Base-by-base conservation (phyloP, 352 stramenopile species). In the Phytopythium ostracodes region DNA sequence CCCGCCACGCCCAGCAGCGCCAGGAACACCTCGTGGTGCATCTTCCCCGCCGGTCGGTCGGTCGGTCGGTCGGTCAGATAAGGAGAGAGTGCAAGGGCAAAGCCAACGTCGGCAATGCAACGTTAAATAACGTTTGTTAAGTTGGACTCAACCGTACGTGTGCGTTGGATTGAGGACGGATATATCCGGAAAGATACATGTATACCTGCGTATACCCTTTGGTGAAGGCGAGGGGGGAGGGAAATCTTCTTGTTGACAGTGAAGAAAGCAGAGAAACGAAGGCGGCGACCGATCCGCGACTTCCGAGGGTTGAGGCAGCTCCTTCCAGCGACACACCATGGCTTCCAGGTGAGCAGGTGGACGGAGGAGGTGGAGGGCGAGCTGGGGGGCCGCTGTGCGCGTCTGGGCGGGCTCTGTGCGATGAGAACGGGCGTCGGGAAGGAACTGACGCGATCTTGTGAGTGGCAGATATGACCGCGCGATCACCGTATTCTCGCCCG, bases 401-500 rank as follows among this genome's bases (percentile, higher is more conserved):
- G 38, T 25, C 24, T 27, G 22, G n/a, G 43, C n/a, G 43, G 12
- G 43, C 18, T 22, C 40, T 47, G 40, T 11, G 2, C 6, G 17
- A 11, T 22, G 40, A 47, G 2, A 20, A 43, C 1, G 12, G 38
- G 15, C 38, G 38, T n/a, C n/a, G n/a, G n/a, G 15, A 20, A 33
- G n/a, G n/a, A 10, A 50, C 43, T 50, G n/a, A 50, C 43, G 22
- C 43, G n/a, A 27, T 1, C 40, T 6, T 59, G 14, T 35, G 1
- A n/a, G 2, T 6, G 27, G 22, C 38, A 99, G 96, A 79, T 99
- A 99, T 79, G 97, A 99, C 84, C 94, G 97, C 70, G 97, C 98
- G 43, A 99, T 99, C 75, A 99, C 98, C 58, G 96, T 99, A 36
- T 99, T 99, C 82, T 99, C 96, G 71, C 98, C 98, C 10, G 98